A percentile compares a stretch with the other conserved stretches of the same genome.
Evolutionary conservation across 306 rosid genomes (phyloP).

Genomic region (Carpinus viminea): DNA sequence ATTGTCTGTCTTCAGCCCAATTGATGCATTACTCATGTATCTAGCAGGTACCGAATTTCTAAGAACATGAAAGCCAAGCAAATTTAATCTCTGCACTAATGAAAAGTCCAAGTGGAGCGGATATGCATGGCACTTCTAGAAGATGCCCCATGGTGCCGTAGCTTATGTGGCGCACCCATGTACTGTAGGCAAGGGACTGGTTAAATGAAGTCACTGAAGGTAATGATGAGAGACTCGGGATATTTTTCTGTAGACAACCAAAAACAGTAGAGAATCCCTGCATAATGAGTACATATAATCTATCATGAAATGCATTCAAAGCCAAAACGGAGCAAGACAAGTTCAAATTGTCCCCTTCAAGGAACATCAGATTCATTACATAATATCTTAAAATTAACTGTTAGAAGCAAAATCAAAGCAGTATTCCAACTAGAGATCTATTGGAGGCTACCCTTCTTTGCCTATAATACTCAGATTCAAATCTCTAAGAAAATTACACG

Average conservation of each 20-base stretch:
- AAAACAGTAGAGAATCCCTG: conserved; percentile 51
- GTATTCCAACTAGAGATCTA: background rate
- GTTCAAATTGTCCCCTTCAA: background rate
- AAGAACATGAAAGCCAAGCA: conserved; percentile 21
- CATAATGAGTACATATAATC: conserved; percentile 26
- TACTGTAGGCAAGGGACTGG: conserved; percentile 19
- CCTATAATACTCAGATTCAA: background rate
- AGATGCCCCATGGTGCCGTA: conserved; percentile 27
- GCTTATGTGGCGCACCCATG: conserved; percentile 32
- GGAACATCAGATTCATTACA: background rate
- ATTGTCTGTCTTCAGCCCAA: conserved; percentile 53
- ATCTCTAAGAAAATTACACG: background rate
- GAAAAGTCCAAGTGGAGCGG: conserved; percentile 20
- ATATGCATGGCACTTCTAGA: conserved; percentile 17
- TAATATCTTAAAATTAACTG: background rate
- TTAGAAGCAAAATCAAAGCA: too few species aligned
- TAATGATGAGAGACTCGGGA: conserved; percentile 32
- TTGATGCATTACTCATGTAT: conserved; percentile 48
- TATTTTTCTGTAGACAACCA: conserved; percentile 36
- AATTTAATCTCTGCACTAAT: conserved; percentile 27
- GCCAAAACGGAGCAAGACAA: background rate
- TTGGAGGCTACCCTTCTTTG: background rate
- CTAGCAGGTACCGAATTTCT: conserved; percentile 43
- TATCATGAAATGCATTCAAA: background rate
- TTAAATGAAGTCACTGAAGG: conserved; percentile 22